phyloP scores from a whole-genome alignment of 1,284 basidiomycete genomes.

The Moniliophthora roreri region DNA sequence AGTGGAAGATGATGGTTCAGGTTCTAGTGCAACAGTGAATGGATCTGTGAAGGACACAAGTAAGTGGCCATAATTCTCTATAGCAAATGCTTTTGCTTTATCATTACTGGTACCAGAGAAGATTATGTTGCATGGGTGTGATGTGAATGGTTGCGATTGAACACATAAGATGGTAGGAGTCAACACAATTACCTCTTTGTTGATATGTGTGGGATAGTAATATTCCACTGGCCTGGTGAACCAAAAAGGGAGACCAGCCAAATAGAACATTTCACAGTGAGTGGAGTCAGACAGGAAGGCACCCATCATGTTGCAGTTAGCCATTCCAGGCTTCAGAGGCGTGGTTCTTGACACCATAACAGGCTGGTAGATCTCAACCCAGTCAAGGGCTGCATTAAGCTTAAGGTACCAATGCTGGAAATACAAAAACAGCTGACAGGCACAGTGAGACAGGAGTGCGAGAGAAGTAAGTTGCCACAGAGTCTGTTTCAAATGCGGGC shows the following conservation, averaged over 20 bases:
- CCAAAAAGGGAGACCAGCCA: neutral
- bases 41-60: too few relatives aligned
- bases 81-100: too few relatives aligned
- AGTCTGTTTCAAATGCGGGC: neutral
- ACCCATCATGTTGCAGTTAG: neutral
- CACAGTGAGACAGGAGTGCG: neutral
- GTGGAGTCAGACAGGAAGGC: neutral
- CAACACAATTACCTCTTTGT: too few relatives aligned
- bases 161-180: too few relatives aligned
- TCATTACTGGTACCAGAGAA: too few relatives aligned
- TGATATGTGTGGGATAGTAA: too few relatives aligned
- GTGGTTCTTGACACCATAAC: neutral
- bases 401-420: too few relatives aligned
- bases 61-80: too few relatives aligned
- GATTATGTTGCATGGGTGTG: too few relatives aligned
- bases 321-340: neutral
- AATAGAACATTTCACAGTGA: neutral
- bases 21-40: too few relatives aligned
- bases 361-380: neutral
- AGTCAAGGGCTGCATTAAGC: neutral
- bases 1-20: neutral
- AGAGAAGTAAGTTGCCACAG: neutral
- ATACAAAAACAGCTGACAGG: neutral
- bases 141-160: too few relatives aligned
- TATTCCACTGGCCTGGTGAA: too few relatives aligned